Percentiles rank a stretch among this genome's conserved stretches.
These are phyloP conservation scores for Aspergillus oerlinghausenensis DNA, from an alignment of 2,329 filamentous ascomycete genomes.

Conservation along the genomic window DNA sequence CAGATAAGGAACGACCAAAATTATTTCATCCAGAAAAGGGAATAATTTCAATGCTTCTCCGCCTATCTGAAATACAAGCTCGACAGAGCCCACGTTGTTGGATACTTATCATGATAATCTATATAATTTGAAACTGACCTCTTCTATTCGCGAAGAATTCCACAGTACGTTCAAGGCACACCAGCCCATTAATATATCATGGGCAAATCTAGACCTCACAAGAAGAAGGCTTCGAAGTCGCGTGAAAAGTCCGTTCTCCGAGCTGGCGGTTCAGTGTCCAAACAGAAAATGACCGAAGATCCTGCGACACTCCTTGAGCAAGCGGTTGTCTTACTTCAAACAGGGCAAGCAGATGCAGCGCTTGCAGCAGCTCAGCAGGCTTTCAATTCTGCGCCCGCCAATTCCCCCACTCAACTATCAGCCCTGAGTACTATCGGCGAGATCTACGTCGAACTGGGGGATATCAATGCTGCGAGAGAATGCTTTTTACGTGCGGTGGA, in stretches of 20 bases:
- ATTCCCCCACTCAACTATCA: constrained; percentile 41
- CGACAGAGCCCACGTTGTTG: constrained; percentile 1
- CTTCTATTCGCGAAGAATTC: neutral
- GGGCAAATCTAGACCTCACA: constrained; percentile 50
- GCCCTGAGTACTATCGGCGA: constrained; percentile 75
- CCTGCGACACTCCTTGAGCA: constrained; percentile 54
- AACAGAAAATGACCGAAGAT: constrained; percentile 46
- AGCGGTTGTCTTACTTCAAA: constrained; percentile 54
- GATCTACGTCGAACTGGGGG: constrained; percentile 76
- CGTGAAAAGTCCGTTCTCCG: constrained; percentile 42
- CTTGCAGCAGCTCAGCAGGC: constrained; percentile 52
- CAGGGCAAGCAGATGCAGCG: constrained; percentile 55
- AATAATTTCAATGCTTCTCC: constrained; percentile 13
- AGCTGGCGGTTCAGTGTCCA: constrained; percentile 34
- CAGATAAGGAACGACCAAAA: constrained; percentile 30
- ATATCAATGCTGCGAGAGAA: constrained; percentile 67
- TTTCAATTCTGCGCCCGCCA: constrained; percentile 35
- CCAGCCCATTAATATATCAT: constrained; percentile 30
- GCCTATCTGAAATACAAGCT: constrained; percentile 1
- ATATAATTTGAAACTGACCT: constrained; percentile 1
- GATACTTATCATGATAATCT: neutral
- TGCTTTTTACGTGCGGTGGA: constrained; percentile 69
- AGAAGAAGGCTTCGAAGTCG: constrained; percentile 40
- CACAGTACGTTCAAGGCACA: constrained; percentile 9
- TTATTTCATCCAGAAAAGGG: constrained; percentile 19